Conservation (phyloP, 2,329 filamentous ascomycete genomes). For the Talaromyces sp. region DNA sequence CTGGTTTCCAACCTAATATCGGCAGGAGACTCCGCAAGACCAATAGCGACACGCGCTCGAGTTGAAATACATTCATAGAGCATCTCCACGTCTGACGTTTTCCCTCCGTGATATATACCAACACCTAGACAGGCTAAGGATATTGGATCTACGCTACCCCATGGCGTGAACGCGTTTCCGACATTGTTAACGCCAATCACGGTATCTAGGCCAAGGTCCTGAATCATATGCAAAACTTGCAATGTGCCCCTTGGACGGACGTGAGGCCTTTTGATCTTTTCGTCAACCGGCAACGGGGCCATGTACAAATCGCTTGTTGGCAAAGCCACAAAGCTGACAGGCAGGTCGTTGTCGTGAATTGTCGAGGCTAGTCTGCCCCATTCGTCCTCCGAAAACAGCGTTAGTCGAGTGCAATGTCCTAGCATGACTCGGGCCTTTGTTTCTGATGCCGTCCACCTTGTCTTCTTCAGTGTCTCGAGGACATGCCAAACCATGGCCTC, state of each 20-base stretch:
- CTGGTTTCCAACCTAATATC: not conserved
- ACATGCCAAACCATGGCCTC: constrained; percentile 52
- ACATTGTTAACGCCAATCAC: constrained; percentile 67
- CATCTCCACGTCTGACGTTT: constrained; percentile 51
- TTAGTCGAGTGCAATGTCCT: constrained; percentile 65
- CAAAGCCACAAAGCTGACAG: constrained; percentile 62
- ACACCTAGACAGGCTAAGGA: constrained; percentile 58
- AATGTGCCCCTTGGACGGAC: constrained; percentile 54
- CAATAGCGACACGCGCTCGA: constrained; percentile 21
- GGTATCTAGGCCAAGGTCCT: constrained; percentile 52
- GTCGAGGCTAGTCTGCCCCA: constrained; percentile 45
- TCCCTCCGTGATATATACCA: constrained; percentile 63
- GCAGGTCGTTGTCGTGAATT: constrained; percentile 47
- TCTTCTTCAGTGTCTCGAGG: constrained; percentile 45
- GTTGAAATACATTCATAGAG: constrained; percentile 52
- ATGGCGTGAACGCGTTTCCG: constrained; percentile 69
- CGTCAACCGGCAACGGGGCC: constrained; percentile 49
- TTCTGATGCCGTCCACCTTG: constrained; percentile 44
- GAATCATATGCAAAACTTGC: constrained; percentile 56
- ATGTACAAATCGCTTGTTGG: constrained; percentile 69
- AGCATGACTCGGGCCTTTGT: constrained; percentile 51
- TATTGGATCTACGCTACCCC: constrained; percentile 62
- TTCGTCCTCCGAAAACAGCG: constrained; percentile 47
- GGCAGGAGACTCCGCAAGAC: not conserved
- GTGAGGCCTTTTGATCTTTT: not conserved